Evolutionary conservation across 2,329 filamentous ascomycete species (phyloP).

Genomic region (Beauveria australis): DNA sequence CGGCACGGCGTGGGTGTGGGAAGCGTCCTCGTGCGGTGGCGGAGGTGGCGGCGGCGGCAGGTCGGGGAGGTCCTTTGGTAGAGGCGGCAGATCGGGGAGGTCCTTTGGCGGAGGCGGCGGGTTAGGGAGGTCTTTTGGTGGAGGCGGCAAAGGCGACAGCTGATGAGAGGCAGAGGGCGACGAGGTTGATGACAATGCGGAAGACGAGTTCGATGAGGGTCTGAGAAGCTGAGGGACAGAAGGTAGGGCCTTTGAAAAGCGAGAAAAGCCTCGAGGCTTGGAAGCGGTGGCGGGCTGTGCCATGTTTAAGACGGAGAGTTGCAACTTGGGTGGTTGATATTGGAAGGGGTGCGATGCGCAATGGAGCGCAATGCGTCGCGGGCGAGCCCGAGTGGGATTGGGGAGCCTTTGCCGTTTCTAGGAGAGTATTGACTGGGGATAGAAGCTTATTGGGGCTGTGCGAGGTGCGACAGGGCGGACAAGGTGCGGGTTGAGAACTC

Average conservation of each 20-base stretch:
- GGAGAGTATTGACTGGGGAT: not conserved
- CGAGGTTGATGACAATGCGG: conserved; percentile 10
- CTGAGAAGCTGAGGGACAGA: conserved; percentile 29
- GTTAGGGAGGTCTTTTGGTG: conserved; percentile 18
- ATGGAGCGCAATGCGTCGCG: not conserved
- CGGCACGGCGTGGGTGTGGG: conserved; percentile 5
- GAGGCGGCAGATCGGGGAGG: conserved; percentile 13
- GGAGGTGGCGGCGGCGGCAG: conserved; percentile 18
- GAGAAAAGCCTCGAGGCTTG: conserved; percentile 37
- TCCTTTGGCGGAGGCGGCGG: conserved; percentile 20
- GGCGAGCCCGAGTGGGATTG: not conserved
- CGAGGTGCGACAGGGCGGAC: not conserved
- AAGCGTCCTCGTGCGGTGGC: conserved; percentile 16
- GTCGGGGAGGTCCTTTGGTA: conserved; percentile 18
- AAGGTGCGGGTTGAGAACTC: not conserved
- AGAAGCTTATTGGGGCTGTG: not conserved
- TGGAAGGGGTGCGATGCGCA: not conserved
- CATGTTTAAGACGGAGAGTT: conserved; percentile 7
- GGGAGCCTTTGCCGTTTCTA: not conserved
- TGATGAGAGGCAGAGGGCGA: conserved; percentile 6
- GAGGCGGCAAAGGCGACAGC: conserved; percentile 11
- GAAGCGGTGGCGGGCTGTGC: conserved; percentile 17
- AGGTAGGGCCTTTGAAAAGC: conserved; percentile 52
- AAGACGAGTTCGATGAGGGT: not conserved
- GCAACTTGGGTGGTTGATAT: not conserved